Evolutionary conservation across 176 grass and related monocot species (phyloP).

Genomic region (Musa beccarii): DNA sequence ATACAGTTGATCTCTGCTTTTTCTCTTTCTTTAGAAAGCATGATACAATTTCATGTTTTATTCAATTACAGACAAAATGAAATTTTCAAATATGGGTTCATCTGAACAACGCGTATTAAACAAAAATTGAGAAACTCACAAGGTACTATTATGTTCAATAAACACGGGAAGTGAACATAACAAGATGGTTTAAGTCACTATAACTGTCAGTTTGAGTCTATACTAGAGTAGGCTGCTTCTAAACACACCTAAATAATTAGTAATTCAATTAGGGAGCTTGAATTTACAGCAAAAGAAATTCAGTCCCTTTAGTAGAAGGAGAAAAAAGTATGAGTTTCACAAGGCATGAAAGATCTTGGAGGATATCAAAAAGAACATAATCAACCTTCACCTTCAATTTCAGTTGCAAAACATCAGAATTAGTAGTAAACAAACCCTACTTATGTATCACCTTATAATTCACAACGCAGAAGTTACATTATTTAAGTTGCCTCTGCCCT

Average conservation of each 20-base stretch:
- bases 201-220: not conserved
- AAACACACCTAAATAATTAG: too few species aligned
- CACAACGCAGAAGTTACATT: not conserved
- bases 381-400: not conserved
- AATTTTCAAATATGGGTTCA: not conserved
- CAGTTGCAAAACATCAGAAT: not conserved
- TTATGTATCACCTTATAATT: not conserved
- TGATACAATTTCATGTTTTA: not conserved
- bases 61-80: not conserved
- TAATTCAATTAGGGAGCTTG: too few species aligned
- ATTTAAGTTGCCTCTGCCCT: not conserved
- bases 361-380: too few species aligned
- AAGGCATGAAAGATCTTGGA: not conserved
- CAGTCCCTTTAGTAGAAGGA: not conserved
- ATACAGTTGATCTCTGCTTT: too few species aligned
- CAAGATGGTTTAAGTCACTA: not conserved
- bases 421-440: not conserved
- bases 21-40: too few species aligned
- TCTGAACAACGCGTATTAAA: not conserved
- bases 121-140: not conserved
- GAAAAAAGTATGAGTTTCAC: not conserved
- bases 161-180: not conserved
- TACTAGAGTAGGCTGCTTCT: too few species aligned
- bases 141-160: not conserved
- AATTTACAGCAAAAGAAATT: not conserved